phyloP scores from a whole-genome alignment of 768 basidiomycete species.

The Leccinum rimulosum region DNA sequence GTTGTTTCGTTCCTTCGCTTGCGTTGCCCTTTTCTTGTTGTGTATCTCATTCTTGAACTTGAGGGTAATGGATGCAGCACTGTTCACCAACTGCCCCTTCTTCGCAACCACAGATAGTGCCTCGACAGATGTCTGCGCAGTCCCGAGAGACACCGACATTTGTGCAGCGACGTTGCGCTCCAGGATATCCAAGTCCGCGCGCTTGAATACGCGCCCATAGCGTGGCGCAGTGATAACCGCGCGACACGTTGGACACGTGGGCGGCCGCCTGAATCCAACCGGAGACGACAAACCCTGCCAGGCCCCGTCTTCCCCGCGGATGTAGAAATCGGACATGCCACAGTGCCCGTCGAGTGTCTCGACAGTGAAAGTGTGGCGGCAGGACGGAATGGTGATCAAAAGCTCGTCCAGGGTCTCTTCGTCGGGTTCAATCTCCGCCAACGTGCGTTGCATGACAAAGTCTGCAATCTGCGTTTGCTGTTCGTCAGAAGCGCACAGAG shows the following conservation, averaged over 20 bases:
- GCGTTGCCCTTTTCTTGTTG: conserved; percentile 2
- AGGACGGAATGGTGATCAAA: conserved; percentile 58
- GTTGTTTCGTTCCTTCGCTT: conserved; percentile 12
- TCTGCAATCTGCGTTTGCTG: conserved; percentile 50
- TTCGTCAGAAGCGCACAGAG: conserved; percentile 42
- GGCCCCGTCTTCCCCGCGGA: conserved; percentile 27
- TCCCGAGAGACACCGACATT: conserved; percentile 46
- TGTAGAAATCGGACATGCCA: conserved; percentile 51
- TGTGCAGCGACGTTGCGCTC: conserved; percentile 58
- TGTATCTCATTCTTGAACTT: conserved; percentile 11
- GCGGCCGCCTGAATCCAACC: conserved; percentile 37
- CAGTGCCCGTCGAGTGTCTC: conserved; percentile 68
- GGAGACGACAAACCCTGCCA: conserved; percentile 49
- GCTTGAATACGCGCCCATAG: conserved; percentile 61
- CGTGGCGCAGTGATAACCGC: conserved; percentile 52
- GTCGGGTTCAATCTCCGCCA: conserved; percentile 47
- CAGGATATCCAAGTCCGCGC: conserved; percentile 60
- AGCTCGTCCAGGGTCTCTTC: conserved; percentile 43
- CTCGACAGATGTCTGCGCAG: conserved; percentile 29
- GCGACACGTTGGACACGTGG: conserved; percentile 64
- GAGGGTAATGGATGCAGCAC: conserved; percentile 15
- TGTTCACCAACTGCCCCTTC: conserved; percentile 9
- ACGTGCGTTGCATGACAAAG: conserved; percentile 49
- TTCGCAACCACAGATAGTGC: conserved; percentile 26
- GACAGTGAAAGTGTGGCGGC: conserved; percentile 66